Percentiles rank a stretch among this genome's conserved stretches.
These are phyloP conservation scores for Kurtzmaniella natalensis DNA, from an alignment of 1,139 yeast genomes.

Conservation along the genomic window DNA sequence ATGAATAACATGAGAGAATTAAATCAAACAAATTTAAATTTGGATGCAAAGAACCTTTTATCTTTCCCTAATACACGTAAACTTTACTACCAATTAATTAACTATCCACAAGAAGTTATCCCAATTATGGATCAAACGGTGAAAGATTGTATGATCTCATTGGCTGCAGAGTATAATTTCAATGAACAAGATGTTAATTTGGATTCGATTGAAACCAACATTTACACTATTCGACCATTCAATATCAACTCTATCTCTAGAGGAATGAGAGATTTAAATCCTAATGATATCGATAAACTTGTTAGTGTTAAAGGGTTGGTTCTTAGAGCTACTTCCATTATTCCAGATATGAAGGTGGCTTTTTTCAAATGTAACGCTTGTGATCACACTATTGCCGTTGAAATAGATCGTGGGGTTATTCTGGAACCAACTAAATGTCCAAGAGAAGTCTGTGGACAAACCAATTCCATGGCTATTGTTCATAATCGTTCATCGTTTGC, in stretches of 20 bases:
- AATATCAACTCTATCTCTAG: slow-evolving; percentile 59
- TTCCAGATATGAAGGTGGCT: slow-evolving; percentile 98
- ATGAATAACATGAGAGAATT: slow-evolving; percentile 70
- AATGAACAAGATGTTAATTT: slow-evolving; percentile 36
- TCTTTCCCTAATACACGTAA: slow-evolving; percentile 75
- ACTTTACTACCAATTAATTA: slow-evolving; percentile 77
- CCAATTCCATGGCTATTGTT: slow-evolving; percentile 82
- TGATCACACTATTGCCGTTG: slow-evolving; percentile 87
- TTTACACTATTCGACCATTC: slow-evolving; percentile 86
- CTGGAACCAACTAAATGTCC: slow-evolving; percentile 94
- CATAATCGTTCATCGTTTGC: slow-evolving; percentile 93
- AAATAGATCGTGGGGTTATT: slow-evolving; percentile 90
- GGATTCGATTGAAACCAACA: slow-evolving; percentile 72
- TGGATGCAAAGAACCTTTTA: slow-evolving; percentile 77
- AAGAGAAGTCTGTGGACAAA: slow-evolving; percentile 77
- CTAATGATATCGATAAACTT: slow-evolving; percentile 90
- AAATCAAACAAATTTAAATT: slow-evolving; percentile 77
- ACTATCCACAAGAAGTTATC: slow-evolving; percentile 94
- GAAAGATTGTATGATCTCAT: slow-evolving; percentile 82
- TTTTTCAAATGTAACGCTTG: slow-evolving; percentile 95
- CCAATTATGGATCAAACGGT: slow-evolving; percentile 97
- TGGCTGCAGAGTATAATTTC: slow-evolving; percentile 54
- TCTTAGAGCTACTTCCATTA: slow-evolving; percentile 81
- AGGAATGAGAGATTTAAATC: slow-evolving; percentile 94
- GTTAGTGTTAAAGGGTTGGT: slow-evolving; percentile 91